A percentile compares a stretch with the other conserved stretches of the same genome.
Conservation (phyloP, 768 basidiomycete genomes). For the Russula compacta region DNA sequence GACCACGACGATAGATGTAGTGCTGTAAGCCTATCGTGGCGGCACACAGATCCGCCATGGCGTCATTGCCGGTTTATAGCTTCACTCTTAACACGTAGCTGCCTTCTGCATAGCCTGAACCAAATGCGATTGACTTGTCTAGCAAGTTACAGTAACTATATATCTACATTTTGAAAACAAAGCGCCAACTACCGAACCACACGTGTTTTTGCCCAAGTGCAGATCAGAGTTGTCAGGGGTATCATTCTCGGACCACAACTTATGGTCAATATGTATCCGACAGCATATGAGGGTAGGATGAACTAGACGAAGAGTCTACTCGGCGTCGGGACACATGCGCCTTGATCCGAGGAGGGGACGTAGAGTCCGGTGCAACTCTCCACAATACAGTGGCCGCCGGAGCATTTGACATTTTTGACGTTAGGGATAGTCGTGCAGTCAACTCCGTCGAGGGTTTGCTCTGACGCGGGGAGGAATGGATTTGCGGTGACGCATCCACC, state of each 20-base stretch:
- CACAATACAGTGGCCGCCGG: conserved; percentile 6
- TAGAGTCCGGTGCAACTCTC: background rate
- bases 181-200: background rate
- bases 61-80: no score
- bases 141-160: background rate
- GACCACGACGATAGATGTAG: no score
- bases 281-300: background rate
- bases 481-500: conserved; percentile 35
- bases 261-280: no score
- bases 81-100: no score
- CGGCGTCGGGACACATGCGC: background rate
- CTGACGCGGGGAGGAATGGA: conserved; percentile 21
- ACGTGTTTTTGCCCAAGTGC: background rate
- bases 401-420: conserved; percentile 13
- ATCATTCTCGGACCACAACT: background rate
- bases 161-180: background rate
- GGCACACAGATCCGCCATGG: no score
- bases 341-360: background rate
- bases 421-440: conserved; percentile 18
- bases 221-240: background rate
- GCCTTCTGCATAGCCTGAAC: no score
- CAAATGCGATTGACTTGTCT: background rate
- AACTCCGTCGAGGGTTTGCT: conserved; percentile 1
- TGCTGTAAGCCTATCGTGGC: no score
- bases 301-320: background rate